Evolutionary conservation across 1,284 basidiomycete genomes (phyloP).

Genomic region (Trichosporon sp.): DNA sequence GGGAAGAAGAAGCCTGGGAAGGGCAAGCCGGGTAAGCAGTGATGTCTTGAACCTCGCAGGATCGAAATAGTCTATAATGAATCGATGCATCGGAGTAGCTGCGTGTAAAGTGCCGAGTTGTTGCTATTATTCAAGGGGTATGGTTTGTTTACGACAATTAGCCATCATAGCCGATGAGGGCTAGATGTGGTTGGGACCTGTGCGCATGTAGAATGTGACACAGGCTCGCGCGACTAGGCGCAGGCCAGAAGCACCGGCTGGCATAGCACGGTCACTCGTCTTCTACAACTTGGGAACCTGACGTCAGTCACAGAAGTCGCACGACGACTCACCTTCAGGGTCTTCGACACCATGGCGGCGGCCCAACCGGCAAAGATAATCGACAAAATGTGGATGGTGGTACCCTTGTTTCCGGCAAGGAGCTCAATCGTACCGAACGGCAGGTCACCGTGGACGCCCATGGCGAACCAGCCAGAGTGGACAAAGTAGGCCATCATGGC

Average conservation of each 20-base stretch:
- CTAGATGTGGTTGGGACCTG: background rate
- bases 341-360: conserved; percentile 93
- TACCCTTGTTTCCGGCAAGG: conserved; percentile 66
- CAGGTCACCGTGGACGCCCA: conserved; percentile 47
- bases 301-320: background rate
- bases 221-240: background rate
- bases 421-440: conserved; percentile 68
- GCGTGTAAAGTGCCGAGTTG: conserved; percentile 7
- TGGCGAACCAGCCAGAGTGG: conserved; percentile 71
- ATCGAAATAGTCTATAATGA: background rate
- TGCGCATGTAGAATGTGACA: background rate
- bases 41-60: background rate
- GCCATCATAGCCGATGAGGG: background rate
- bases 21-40: background rate
- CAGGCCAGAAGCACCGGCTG: background rate
- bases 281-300: conserved; percentile 20
- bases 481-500: conserved; percentile 76
- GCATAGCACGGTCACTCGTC: background rate
- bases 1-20: background rate
- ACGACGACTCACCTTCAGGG: conserved; percentile 59
- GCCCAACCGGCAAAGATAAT: conserved; percentile 76
- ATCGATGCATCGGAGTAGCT: conserved; percentile 8
- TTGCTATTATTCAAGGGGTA: conserved; percentile 2
- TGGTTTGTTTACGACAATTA: background rate
- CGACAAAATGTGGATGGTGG: conserved; percentile 69